Evolutionary conservation across 257 asterid genomes (phyloP), one percentile per base, ranked within the genome.

Genomic region (Verbena officinalis): DNA sequence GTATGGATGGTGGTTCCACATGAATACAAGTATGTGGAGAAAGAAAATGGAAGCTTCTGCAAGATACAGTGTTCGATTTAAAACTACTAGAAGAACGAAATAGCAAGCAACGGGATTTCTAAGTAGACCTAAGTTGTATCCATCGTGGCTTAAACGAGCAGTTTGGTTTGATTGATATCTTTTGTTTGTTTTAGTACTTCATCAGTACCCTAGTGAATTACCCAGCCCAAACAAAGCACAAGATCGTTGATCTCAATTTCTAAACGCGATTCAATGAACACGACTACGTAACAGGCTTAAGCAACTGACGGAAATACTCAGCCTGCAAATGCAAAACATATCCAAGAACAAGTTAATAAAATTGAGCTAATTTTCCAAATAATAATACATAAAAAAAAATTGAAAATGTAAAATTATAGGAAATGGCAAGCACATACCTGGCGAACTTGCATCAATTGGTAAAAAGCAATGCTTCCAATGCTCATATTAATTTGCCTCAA

Each of bases 261-360:
- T 16, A 65, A 45, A 69, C 42, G 36, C 59, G 40, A 23, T 31
- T 9, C 7, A 27, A 40, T n/a, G 46, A 70, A 71, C 77, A 61
- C 55, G 74, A 89, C 94, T 87, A 89, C 94, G 97, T 89, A 38
- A 89, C 96, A 36, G 95, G 96, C 74, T 84, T 89, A 71, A 89
- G 96, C 85, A 89, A 83, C 85, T 89, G 97, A 52, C 97, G 95
- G 77, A 87, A 89, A 76, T 89, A 89, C 70, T 89, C 97, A 33
- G 94, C 97, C 97, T 87, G 95, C 59, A 75, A 64, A 27, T 27
- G 43, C 33, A 74, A 65, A 49, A 68, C 21, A 66, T 31, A 76
- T 14, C 10, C 38, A 57, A 44, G 7, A 58, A 62, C 20, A 12
- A 64, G 60, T 22, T 56, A 22, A 57, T 0, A 17, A 42, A 7